phyloP scores from a whole-genome alignment of 306 rosid genomes.

The Canavalia gladiata region DNA sequence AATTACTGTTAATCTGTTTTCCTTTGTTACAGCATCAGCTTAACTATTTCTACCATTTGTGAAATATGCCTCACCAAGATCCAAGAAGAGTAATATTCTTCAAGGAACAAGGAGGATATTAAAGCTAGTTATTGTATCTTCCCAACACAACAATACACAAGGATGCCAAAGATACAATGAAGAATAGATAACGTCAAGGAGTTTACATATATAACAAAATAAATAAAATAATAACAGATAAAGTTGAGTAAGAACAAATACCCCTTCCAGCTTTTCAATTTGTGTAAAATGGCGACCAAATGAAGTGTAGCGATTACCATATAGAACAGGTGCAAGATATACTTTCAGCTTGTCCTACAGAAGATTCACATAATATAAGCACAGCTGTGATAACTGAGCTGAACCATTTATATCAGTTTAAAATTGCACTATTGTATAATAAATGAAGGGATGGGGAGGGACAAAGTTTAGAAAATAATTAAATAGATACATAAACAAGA shows the following conservation, averaged over 20 bases:
- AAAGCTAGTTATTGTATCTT: slow-evolving; percentile 24
- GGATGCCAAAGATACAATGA: not conserved
- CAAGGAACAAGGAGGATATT: slow-evolving; percentile 15
- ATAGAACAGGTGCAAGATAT: slow-evolving; percentile 80
- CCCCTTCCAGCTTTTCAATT: slow-evolving; percentile 87
- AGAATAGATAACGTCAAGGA: slow-evolving; percentile 17
- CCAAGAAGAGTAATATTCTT: slow-evolving; percentile 17
- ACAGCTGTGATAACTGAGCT: slow-evolving; percentile 29
- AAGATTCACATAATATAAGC: slow-evolving; percentile 30
- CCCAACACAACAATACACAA: slow-evolving; percentile 33
- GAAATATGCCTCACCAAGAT: slow-evolving; percentile 24
- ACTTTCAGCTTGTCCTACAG: slow-evolving; percentile 80
- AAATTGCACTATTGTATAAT: slow-evolving; percentile 15
- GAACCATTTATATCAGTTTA: slow-evolving; percentile 16
- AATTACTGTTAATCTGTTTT: slow-evolving; percentile 17
- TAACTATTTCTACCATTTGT: slow-evolving; percentile 24
- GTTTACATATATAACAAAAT: slow-evolving; percentile 18
- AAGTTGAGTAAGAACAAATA: slow-evolving; percentile 51
- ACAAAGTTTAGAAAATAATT: slow-evolving; percentile 1
- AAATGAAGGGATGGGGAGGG: not conserved
- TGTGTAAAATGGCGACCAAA: slow-evolving; percentile 93
- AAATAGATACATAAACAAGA: slow-evolving; percentile 25
- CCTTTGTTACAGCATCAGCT: slow-evolving; percentile 31
- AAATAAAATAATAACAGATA: slow-evolving; percentile 26
- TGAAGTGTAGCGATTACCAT: slow-evolving; percentile 93